These are phyloP conservation scores for Coix lacrymajobi DNA, from an alignment of 176 grass and related monocot genomes.

Conservation along the genomic window DNA sequence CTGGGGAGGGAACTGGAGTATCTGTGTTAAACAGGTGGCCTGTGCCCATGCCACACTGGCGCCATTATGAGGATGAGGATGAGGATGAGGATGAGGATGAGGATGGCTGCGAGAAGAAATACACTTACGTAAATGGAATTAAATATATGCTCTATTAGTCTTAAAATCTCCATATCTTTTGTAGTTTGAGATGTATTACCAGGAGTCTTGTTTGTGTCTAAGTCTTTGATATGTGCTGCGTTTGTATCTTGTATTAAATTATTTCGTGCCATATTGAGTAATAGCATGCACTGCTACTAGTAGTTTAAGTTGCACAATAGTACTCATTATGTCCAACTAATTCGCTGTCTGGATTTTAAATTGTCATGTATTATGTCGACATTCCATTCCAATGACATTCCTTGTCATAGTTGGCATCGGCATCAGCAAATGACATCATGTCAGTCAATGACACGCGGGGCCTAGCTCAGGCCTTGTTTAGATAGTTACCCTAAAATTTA, in stretches of 20 bases:
- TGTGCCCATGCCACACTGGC: background rate
- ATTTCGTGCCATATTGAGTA: background rate
- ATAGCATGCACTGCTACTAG: background rate
- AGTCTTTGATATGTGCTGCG: background rate
- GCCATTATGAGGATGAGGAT: background rate
- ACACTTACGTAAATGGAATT: background rate
- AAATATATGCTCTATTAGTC: background rate
- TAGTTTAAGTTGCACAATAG: too few relatives aligned
- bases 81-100: background rate
- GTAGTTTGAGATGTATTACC: background rate
- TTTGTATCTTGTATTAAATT: background rate
- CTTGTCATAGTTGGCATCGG: too few relatives aligned
- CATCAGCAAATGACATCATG: too few relatives aligned
- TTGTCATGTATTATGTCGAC: too few relatives aligned
- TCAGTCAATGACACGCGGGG: too few relatives aligned
- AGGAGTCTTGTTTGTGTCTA: background rate
- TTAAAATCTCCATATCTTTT: background rate
- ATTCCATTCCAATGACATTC: too few relatives aligned
- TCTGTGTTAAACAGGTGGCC: too few relatives aligned
- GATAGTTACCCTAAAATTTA: too few relatives aligned
- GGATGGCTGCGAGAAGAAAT: background rate
- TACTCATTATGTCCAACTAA: too few relatives aligned
- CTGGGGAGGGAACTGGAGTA: too few relatives aligned
- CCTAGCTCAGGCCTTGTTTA: too few relatives aligned
- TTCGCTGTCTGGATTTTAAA: too few relatives aligned